Percentiles rank a stretch among this genome's conserved stretches.
Evolutionary conservation across 2,329 filamentous ascomycete genomes (phyloP).

Genomic region (Coniochaeta prunicola): DNA sequence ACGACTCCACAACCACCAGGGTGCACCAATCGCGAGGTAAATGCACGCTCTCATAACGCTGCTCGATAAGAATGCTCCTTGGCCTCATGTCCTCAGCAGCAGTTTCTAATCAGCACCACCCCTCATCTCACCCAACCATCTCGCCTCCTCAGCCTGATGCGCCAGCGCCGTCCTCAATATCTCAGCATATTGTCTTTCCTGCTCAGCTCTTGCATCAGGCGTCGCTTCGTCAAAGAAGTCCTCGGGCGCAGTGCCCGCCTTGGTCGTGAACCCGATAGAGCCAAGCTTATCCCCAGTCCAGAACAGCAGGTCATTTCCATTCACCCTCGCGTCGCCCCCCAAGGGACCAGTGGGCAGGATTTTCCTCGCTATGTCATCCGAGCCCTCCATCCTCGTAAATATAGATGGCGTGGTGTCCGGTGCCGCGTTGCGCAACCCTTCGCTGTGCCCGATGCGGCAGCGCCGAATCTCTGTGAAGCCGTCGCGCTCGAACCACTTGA

Average conservation of each 20-base stretch:
- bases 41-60: neutral
- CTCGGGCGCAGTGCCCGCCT: slow-evolving; percentile 38
- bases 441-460: slow-evolving; percentile 42
- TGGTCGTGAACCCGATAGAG: slow-evolving; percentile 55
- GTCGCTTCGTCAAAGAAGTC: slow-evolving; percentile 39
- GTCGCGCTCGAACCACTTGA: slow-evolving; percentile 90
- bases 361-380: slow-evolving; percentile 73
- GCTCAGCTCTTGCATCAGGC: slow-evolving; percentile 40
- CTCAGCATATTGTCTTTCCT: slow-evolving; percentile 37
- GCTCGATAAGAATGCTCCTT: neutral
- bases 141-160: slow-evolving; percentile 63
- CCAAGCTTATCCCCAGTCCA: slow-evolving; percentile 87
- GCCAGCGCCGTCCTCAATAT: slow-evolving; percentile 70
- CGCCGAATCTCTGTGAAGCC: slow-evolving; percentile 55
- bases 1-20: neutral
- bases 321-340: slow-evolving; percentile 20
- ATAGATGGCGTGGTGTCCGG: slow-evolving; percentile 33
- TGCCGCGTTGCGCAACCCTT: slow-evolving; percentile 30
- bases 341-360: slow-evolving; percentile 53
- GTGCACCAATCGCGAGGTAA: neutral
- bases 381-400: slow-evolving; percentile 40
- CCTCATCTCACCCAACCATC: slow-evolving; percentile 59
- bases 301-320: slow-evolving; percentile 65
- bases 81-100: slow-evolving; percentile 8
- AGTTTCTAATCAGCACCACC: slow-evolving; percentile 46